Percentiles rank a stretch among this genome's conserved stretches.
phyloP scores from a whole-genome alignment of 352 stramenopile genomes.

The Pythium vanterpoolii region DNA sequence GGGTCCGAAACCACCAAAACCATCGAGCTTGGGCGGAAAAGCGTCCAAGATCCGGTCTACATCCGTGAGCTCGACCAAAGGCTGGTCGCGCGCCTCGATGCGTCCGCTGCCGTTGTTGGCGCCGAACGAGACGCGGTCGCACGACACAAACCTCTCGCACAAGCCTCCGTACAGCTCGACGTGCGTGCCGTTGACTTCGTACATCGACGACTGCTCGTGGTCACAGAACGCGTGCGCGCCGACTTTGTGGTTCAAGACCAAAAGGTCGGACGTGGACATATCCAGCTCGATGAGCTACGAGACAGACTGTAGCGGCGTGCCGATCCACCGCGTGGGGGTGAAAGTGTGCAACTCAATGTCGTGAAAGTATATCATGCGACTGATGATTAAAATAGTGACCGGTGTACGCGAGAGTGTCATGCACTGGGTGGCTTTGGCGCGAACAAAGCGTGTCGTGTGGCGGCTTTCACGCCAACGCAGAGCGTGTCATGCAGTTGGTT shows the following conservation, averaged over 20 bases:
- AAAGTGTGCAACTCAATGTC: background rate
- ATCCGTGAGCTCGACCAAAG: constrained; percentile 4
- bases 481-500: too few species aligned
- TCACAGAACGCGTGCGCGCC: constrained; percentile 13
- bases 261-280: background rate
- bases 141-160: constrained; percentile 18
- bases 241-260: constrained; percentile 10
- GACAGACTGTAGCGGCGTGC: constrained; percentile 11
- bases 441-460: too few species aligned
- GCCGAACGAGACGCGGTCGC: constrained; percentile 1
- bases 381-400: too few species aligned
- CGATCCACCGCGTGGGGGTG: background rate
- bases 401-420: too few species aligned
- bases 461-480: too few species aligned
- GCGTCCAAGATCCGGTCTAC: background rate
- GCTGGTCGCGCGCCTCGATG: background rate
- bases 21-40: background rate
- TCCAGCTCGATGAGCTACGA: constrained; percentile 3
- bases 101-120: background rate
- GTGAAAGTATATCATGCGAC: too few species aligned
- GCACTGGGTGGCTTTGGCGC: too few species aligned
- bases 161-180: constrained; percentile 5
- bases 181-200: constrained; percentile 14
- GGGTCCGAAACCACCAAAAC: constrained; percentile 6
- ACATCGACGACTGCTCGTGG: constrained; percentile 18